These are phyloP conservation scores for Metschnikowia baotianmanensis DNA, from an alignment of 805 yeast genomes.

Conservation along the genomic window DNA sequence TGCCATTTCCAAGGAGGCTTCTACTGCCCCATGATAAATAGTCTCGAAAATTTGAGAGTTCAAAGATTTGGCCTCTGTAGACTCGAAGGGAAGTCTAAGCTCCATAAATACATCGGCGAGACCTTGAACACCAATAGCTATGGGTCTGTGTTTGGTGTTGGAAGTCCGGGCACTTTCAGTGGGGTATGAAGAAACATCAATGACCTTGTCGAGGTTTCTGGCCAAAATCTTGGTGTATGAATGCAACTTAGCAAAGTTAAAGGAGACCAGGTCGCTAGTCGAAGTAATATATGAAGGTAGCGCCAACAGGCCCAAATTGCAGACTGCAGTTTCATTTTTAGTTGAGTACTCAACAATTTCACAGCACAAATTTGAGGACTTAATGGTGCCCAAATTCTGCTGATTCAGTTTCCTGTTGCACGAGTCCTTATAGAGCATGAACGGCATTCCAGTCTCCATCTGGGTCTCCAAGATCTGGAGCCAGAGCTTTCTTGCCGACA, in stretches of 20 bases:
- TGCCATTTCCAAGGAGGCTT: conserved; percentile 83
- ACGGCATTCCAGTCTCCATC: conserved; percentile 95
- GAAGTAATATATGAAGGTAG: conserved; percentile 67
- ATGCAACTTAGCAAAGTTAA: conserved; percentile 75
- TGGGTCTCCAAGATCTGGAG: conserved; percentile 85
- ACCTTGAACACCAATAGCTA: conserved; percentile 98
- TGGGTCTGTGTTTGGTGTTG: conserved; percentile 83
- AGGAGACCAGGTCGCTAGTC: conserved; percentile 43
- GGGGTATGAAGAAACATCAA: conserved; percentile 86
- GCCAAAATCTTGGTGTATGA: conserved; percentile 72
- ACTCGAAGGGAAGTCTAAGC: conserved; percentile 83
- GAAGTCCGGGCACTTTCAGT: conserved; percentile 71
- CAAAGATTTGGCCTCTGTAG: conserved; percentile 68
- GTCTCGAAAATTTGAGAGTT: conserved; percentile 92
- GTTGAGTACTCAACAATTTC: conserved; percentile 92
- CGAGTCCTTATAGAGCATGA: conserved; percentile 89
- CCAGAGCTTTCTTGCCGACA: conserved; percentile 92
- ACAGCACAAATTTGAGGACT: conserved; percentile 91
- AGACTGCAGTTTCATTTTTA: conserved; percentile 91
- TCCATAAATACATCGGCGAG: conserved; percentile 84
- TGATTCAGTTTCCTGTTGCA: conserved; percentile 88
- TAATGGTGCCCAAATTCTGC: conserved; percentile 86
- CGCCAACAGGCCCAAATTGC: conserved; percentile 90
- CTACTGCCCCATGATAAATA: conserved; percentile 90
- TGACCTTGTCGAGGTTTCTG: conserved; percentile 74